These are phyloP conservation scores for Castanea crenata DNA, from an alignment of 306 rosid genomes.

Conservation along the genomic window DNA sequence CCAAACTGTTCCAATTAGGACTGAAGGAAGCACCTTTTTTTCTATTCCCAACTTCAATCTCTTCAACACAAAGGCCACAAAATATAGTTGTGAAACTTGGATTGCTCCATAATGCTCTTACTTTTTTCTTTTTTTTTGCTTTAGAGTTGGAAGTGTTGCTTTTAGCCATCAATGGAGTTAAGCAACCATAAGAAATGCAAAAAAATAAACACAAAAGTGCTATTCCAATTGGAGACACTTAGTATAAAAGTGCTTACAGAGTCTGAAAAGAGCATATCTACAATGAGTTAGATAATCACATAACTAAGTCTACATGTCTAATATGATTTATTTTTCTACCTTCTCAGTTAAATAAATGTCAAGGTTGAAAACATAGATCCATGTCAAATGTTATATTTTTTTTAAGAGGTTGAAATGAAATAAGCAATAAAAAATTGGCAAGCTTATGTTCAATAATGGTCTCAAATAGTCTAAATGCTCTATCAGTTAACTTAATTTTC, in stretches of 20 bases:
- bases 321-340: not conserved
- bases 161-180: too few relatives aligned
- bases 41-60: too few relatives aligned
- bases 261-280: not conserved
- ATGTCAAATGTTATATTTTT: not conserved
- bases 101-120: too few relatives aligned
- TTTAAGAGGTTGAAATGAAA: too few relatives aligned
- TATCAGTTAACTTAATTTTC: not conserved
- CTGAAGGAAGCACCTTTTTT: too few relatives aligned
- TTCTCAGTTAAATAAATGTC: not conserved
- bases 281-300: not conserved
- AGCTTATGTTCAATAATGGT: not conserved
- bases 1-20: too few relatives aligned
- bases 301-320: not conserved
- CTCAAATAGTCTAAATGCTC: not conserved
- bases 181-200: too few relatives aligned
- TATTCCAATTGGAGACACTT: not conserved
- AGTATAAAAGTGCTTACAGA: not conserved
- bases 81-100: too few relatives aligned
- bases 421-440: too few relatives aligned
- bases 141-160: too few relatives aligned
- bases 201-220: not conserved
- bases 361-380: not conserved
- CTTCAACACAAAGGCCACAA: too few relatives aligned
- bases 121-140: too few relatives aligned